Evolutionary conservation across 768 basidiomycete genomes (phyloP), one percentile per base, ranked within the genome.

Genomic region (Boletellus ananas): DNA sequence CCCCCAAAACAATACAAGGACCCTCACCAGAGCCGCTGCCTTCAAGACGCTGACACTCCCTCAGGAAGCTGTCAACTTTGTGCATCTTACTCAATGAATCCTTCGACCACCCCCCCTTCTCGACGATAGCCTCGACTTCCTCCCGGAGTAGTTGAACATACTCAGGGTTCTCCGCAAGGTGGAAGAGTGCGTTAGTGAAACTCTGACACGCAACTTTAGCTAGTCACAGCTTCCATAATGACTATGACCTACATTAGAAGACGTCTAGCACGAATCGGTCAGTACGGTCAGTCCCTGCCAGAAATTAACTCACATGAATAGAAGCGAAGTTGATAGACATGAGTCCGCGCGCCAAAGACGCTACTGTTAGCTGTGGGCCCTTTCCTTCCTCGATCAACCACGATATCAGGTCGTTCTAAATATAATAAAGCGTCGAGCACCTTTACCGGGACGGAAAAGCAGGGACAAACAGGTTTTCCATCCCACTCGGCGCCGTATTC

Each of bases 51-150:
- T 65, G 60, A 1, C 60, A 58, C 41, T 73, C 73, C 43, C 64
- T 67, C 43, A 74, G 40, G 47, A 75, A 72, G 42, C 70, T 73
- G 50, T 74, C 72, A 12, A 73, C 46, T 55, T 66, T 67, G 55
- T 54, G 61, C 58, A 70, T 58, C 34, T 64, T 63, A 25, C 33
- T 51, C 34, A 69, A 45, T 6, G 57, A 53, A 3, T 43, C 50
- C 45, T 63, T 65, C 1, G 50, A 52, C 58, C 63, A 70, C 35
- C 54, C 66, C 4, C 68, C 60, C 10, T 54, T 42, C 1, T 40
- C 27, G 25, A 70, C 27, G 17, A 65, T 58, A 1, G 49, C 39
- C 21, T 71, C 70, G 29, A 69, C 57, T 51, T 75, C 73, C 36
- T 71, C 63, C 1, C 74, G 67, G 9, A 77, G 59, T 4, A 63